Evolutionary conservation across 768 basidiomycete species (phyloP).

Genomic region (Cubamyces sp.): DNA sequence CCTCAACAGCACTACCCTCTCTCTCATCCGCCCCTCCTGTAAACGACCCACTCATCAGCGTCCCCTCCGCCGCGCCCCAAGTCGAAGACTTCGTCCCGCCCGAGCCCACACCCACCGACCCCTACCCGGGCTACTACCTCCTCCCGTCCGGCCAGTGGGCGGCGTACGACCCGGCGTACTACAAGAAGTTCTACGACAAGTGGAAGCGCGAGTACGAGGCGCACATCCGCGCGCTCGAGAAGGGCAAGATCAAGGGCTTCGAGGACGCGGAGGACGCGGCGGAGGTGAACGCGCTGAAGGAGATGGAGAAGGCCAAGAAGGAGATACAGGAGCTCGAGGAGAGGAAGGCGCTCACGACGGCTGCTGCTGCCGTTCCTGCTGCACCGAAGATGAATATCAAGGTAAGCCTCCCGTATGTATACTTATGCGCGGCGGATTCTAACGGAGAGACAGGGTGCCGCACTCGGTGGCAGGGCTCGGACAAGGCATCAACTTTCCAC

Average conservation of each 20-base stretch:
- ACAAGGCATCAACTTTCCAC: constrained; percentile 81
- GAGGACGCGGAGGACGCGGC: constrained; percentile 67
- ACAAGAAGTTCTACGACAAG: constrained; percentile 65
- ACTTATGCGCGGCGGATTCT: neutral
- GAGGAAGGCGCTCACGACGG: constrained; percentile 72
- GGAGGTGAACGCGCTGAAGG: constrained; percentile 65
- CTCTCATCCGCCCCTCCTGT: constrained; percentile 20
- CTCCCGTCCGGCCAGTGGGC: constrained; percentile 82
- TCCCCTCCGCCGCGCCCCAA: constrained; percentile 61
- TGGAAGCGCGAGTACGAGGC: constrained; percentile 77
- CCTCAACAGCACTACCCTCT: neutral
- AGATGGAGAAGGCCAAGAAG: constrained; percentile 77
- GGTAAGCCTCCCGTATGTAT: constrained; percentile 43
- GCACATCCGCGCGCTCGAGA: constrained; percentile 74
- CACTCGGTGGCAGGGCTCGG: constrained; percentile 68
- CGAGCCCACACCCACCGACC: constrained; percentile 72
- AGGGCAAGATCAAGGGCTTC: constrained; percentile 67
- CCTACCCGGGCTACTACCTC: constrained; percentile 87
- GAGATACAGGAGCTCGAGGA: constrained; percentile 80
- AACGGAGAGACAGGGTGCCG: constrained; percentile 59
- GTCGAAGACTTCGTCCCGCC: constrained; percentile 72
- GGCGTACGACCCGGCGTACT: constrained; percentile 72
- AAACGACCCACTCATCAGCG: constrained; percentile 16
- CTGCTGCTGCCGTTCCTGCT: constrained; percentile 53
- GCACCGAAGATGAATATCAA: constrained; percentile 85